Conservation (phyloP, 495 filamentous ascomycete species). For the Penicillium atrosanguineum region DNA sequence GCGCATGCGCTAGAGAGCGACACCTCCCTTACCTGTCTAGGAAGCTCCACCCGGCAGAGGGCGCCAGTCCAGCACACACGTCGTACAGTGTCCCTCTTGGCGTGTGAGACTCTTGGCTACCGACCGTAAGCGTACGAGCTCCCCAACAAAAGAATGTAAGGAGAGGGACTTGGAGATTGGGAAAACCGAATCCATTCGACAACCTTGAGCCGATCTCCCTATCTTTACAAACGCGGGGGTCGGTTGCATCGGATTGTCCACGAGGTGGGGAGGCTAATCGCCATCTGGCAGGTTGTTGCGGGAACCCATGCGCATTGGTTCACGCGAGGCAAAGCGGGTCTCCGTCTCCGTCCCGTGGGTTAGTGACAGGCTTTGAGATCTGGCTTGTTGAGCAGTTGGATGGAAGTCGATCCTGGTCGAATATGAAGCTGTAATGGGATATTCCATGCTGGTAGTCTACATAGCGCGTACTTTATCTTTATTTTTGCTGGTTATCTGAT, state of each 20-base stretch:
- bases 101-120: not conserved
- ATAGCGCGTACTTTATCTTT: not conserved
- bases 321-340: not conserved
- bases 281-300: slow-evolving; percentile 27
- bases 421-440: not conserved
- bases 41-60: slow-evolving; percentile 26
- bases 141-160: not conserved
- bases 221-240: slow-evolving; percentile 16
- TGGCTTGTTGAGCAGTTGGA: not conserved
- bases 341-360: not conserved
- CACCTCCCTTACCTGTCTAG: slow-evolving; percentile 18
- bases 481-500: not conserved
- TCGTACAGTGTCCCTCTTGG: slow-evolving; percentile 2
- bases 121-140: not conserved
- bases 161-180: not conserved
- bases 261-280: slow-evolving; percentile 20
- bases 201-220: not conserved
- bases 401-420: not conserved
- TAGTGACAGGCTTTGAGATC: too few relatives aligned
- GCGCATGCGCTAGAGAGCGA: not conserved
- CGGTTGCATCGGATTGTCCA: slow-evolving; percentile 1
- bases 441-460: not conserved
- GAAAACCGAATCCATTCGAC: not conserved
- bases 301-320: slow-evolving; percentile 8
- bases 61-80: not conserved